Evolutionary conservation across 352 stramenopile genomes (phyloP), one percentile per base, ranked within the genome.

Genomic region (Globisporangium iwayamae): DNA sequence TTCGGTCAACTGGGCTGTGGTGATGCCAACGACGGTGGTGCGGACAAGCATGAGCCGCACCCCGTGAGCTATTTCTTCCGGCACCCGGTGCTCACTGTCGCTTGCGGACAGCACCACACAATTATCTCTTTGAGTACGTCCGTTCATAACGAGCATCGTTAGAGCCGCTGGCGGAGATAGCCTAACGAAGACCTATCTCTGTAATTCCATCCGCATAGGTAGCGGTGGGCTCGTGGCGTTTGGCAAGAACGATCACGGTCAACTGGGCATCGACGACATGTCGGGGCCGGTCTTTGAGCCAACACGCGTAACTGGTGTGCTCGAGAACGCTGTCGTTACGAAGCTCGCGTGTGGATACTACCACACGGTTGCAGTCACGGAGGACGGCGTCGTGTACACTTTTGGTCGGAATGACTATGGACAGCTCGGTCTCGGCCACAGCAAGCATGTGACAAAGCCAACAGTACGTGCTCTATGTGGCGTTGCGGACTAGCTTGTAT

Each of bases 331-430:
- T 18, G 62, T 84, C 3, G 79, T 96, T 13, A 68, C 76, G 11
- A 82, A 94, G 55, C 62, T 98, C 20, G 84, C 87, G 25, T 98
- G 90, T 57, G 93, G 91, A 10, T 98, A 98, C 62, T 96, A 98
- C 66, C 93, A 98, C 71, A 96, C 92, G 4, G 75, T 96, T 5
- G 74, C 83, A 32, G 73, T 97, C 18, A 86, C 81, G 9, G 77
- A 87, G 10, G 71, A 67, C 56, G 89, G 82, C 14, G 72, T 71
- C 36, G 72, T 98, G 46, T 96, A 83, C 61, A 87, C 85, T 5
- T 98, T 98, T 66, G 93, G 93, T 4, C 71, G 91, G 20, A 98
- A 98, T 62, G 93, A 98, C 75, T 98, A 97, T 57, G 93, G 93
- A 2, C 93, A 98, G 62, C 80, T 98, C 28, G 93, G 93, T 32